A percentile compares a stretch with the other conserved stretches of the same genome.
These are phyloP conservation scores for Parietaria judaica DNA, from an alignment of 306 rosid species.

Conservation along the genomic window DNA sequence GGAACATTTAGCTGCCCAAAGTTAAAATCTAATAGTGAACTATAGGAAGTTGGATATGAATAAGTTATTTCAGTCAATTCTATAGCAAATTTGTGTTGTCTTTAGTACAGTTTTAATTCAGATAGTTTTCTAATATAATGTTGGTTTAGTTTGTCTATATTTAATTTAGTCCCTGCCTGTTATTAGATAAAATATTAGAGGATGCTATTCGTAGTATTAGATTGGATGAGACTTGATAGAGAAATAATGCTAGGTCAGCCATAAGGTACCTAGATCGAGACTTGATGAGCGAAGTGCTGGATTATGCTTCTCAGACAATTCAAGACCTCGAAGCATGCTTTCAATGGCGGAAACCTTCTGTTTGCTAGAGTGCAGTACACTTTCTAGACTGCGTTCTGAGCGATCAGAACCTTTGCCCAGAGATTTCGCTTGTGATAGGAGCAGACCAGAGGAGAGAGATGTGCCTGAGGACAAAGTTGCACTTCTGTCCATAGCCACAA, in stretches of 20 bases:
- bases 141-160: too few relatives aligned
- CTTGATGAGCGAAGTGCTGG: slow-evolving; percentile 74
- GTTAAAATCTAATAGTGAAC: not conserved
- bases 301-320: slow-evolving; percentile 72
- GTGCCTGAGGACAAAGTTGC: slow-evolving; percentile 77
- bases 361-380: slow-evolving; percentile 90
- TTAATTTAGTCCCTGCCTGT: too few relatives aligned
- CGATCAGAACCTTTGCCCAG: slow-evolving; percentile 69
- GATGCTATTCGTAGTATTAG: not conserved
- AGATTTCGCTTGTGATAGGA: slow-evolving; percentile 68
- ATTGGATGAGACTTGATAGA: slow-evolving; percentile 12
- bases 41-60: too few relatives aligned
- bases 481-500: slow-evolving; percentile 96
- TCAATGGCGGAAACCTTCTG: slow-evolving; percentile 98
- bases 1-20: slow-evolving; percentile 75
- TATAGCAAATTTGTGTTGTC: too few relatives aligned
- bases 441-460: slow-evolving; percentile 60
- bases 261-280: slow-evolving; percentile 93
- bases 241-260: slow-evolving; percentile 27
- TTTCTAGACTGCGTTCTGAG: slow-evolving; percentile 83
- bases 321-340: slow-evolving; percentile 98
- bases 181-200: too few relatives aligned
- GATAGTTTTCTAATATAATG: too few relatives aligned
- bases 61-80: too few relatives aligned
- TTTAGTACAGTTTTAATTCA: too few relatives aligned